Base-by-base conservation (phyloP, 2,329 filamentous ascomycete species). In the Phialophora verrucosa region DNA sequence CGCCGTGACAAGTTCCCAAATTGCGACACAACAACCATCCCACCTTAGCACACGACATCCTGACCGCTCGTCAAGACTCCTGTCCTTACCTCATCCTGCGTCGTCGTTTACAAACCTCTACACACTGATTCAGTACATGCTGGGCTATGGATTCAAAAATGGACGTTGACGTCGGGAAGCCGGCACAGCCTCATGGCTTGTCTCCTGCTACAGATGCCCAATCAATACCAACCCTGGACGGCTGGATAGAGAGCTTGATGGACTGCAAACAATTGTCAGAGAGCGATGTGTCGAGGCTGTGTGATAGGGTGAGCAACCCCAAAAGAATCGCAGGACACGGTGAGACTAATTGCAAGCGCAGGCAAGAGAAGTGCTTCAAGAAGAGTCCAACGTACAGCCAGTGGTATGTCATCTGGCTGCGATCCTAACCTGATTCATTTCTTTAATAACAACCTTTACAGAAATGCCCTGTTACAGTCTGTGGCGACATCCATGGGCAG, bases 401-500 rank as follows among this genome's bases (percentile, higher is more conserved):
- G 95, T 99, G 82, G 93, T 97, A 91, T 76, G 67, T 67, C 57
- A 54, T 42, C 62, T 49, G 27, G 25, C 56, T 35, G 38, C 23
- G 61, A 32, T 57, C 60, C 23, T 12, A 44, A 44, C 51, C 61
- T 62, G 31, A 35, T n/a, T 3, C 35, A 42, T 14, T 11, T 50
- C n/a, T 44, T 65, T 70, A 63, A 70, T 70, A 64, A 71, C 62
- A 47, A 31, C 65, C 65, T 55, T 38, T 42, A 63, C 73, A 93
- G 91, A 97, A 97, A 94, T 98, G 94, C 79, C 95, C 95, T 53
- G 95, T 98, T 73, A 99, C 95, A 64, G 95, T 99, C 69, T 98
- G 95, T 80, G 95, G 95, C 79, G 95, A 99, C 82, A 99, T 99
- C 78, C 95, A 99, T 81, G 95, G 95, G 73, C 95, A 99, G 82